These are phyloP conservation scores for Cercospora berteroae DNA, from an alignment of 2,329 filamentous ascomycete species.

Conservation along the genomic window DNA sequence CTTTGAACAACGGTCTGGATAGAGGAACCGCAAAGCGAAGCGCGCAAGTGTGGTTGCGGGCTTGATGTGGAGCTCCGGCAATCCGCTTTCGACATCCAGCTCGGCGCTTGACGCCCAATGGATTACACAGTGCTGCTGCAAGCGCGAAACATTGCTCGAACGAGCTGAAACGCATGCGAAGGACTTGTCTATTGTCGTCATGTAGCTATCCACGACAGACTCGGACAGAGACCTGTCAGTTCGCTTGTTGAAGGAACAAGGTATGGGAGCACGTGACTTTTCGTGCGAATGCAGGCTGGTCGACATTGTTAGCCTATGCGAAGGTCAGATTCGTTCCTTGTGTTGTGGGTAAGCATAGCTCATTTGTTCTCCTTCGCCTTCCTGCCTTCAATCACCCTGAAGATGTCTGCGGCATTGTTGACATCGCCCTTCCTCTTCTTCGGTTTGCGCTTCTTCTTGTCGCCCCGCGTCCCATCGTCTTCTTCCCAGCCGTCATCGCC, in stretches of 20 bases:
- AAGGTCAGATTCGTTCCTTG: conserved; percentile 8
- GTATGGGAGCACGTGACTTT: not conserved
- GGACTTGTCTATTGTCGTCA: not conserved
- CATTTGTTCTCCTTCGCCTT: conserved; percentile 31
- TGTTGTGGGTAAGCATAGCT: conserved; percentile 10
- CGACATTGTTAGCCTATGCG: conserved; percentile 3
- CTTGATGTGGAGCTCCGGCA: not conserved
- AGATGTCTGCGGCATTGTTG: conserved; percentile 37
- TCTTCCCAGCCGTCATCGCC: conserved; percentile 50
- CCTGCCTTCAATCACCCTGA: conserved; percentile 37
- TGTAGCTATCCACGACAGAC: not conserved
- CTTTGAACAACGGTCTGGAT: not conserved
- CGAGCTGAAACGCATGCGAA: not conserved
- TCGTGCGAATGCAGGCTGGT: not conserved
- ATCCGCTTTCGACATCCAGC: not conserved
- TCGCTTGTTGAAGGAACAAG: no score
- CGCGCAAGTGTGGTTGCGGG: conserved; percentile 1
- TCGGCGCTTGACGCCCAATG: conserved; percentile 11
- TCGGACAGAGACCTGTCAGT: no score
- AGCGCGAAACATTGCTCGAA: not conserved
- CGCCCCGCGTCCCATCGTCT: conserved; percentile 63
- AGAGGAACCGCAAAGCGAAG: not conserved
- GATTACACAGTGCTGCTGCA: not conserved
- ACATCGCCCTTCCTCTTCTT: conserved; percentile 58
- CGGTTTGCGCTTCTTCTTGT: conserved; percentile 68